Percentiles rank a stretch among this genome's conserved stretches.
These are phyloP conservation scores for Populus tomentosa DNA, from an alignment of 441 rosid species.

Conservation along the genomic window DNA sequence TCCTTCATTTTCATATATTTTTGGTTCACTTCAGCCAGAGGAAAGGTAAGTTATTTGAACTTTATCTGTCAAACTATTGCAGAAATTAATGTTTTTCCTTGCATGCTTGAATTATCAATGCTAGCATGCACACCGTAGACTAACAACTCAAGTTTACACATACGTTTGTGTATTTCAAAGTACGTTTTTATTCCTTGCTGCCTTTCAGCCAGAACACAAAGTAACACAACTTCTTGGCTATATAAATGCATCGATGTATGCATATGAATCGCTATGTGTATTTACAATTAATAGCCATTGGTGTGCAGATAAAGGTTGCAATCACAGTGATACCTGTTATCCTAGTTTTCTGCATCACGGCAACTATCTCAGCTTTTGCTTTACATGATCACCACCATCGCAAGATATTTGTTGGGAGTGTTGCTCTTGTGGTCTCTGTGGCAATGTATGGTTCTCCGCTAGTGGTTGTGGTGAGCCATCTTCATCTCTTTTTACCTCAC, in stretches of 20 bases:
- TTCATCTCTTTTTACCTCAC: neutral
- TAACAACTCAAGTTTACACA: neutral
- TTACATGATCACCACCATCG: constrained; percentile 61
- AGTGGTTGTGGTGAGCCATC: constrained; percentile 57
- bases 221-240: too few relatives aligned
- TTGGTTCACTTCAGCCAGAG: constrained; percentile 43
- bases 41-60: constrained; percentile 43
- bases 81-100: neutral
- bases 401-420: constrained; percentile 51
- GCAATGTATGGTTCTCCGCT: constrained; percentile 83
- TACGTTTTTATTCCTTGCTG: too few relatives aligned
- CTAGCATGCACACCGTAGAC: neutral
- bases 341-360: constrained; percentile 29
- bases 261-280: neutral
- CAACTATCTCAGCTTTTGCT: constrained; percentile 35
- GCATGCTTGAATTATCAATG: neutral
- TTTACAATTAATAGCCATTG: neutral
- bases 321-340: constrained; percentile 30
- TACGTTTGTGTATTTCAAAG: too few relatives aligned
- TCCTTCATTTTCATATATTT: constrained; percentile 59
- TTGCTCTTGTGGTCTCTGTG: constrained; percentile 56
- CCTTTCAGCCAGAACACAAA: too few relatives aligned
- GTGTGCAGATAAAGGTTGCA: constrained; percentile 55
- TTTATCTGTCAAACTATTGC: neutral
- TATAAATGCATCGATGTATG: neutral